Conservation (phyloP, 139 green algal genomes). For the Ulvella scutata region DNA sequence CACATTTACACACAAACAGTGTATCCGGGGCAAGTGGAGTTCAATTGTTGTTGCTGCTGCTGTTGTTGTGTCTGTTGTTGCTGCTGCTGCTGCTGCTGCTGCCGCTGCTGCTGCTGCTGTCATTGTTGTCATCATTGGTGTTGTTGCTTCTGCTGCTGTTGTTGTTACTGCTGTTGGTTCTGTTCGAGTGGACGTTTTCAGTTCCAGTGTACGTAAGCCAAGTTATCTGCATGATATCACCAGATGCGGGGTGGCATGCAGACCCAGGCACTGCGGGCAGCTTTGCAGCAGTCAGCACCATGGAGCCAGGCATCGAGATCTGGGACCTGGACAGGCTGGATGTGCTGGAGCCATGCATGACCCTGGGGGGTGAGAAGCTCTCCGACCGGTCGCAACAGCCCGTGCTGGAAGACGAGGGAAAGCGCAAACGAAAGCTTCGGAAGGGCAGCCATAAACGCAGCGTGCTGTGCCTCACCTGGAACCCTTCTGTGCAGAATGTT, state of each 20-base stretch:
- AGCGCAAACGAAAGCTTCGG: constrained; percentile 17
- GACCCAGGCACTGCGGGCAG: constrained; percentile 22
- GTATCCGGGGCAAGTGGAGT: no score
- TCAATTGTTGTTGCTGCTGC: no score
- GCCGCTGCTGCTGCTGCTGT: no score
- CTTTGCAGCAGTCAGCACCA: constrained; percentile 72
- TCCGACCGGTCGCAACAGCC: background rate
- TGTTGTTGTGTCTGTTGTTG: no score
- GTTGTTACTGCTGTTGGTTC: no score
- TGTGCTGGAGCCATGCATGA: constrained; percentile 60
- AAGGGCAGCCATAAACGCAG: constrained; percentile 75
- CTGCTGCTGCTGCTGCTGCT: no score
- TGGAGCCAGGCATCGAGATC: constrained; percentile 90
- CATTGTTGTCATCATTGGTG: no score
- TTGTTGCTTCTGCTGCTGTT: no score
- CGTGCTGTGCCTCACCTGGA: constrained; percentile 85
- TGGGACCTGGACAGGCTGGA: constrained; percentile 90
- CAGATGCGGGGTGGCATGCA: background rate
- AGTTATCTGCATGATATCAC: no score
- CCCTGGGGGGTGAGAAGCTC: constrained; percentile 42
- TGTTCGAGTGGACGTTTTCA: no score
- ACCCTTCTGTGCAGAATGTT: constrained; percentile 72
- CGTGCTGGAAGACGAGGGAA: background rate
- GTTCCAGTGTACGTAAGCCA: no score
- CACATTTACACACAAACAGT: no score